Conservation (phyloP, 108 stramenopile genomes). For the Pseudonitzschia multistriata region DNA sequence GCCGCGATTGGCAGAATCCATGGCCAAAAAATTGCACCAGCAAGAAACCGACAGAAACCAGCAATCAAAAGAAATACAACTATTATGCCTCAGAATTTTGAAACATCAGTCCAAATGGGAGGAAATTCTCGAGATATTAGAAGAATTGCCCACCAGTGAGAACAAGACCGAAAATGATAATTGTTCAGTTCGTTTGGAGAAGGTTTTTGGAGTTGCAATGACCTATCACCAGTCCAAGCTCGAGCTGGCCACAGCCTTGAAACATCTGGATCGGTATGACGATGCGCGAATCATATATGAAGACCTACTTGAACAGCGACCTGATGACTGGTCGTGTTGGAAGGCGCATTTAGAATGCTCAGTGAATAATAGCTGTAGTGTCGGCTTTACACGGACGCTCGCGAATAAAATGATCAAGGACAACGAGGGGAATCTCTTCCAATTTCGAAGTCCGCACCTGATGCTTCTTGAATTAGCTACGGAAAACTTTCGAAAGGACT, state of each 20-base stretch:
- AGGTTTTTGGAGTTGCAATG: constrained; percentile 19
- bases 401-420: constrained; percentile 25
- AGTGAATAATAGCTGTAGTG: background rate
- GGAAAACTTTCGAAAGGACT: constrained; percentile 20
- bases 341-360: constrained; percentile 45
- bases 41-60: constrained; percentile 15
- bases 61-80: constrained; percentile 45
- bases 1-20: constrained; percentile 73
- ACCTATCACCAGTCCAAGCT: constrained; percentile 21
- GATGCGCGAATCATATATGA: constrained; percentile 50
- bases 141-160: constrained; percentile 3
- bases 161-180: background rate
- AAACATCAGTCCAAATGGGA: constrained; percentile 57
- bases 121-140: constrained; percentile 52
- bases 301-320: constrained; percentile 42
- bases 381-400: constrained; percentile 19
- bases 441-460: constrained; percentile 57
- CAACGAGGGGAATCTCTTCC: constrained; percentile 18
- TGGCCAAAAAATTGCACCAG: constrained; percentile 45
- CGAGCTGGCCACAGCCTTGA: constrained; percentile 34
- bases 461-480: constrained; percentile 55
- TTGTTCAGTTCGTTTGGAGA: background rate
- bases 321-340: constrained; percentile 83
- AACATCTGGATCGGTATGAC: constrained; percentile 35
- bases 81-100: constrained; percentile 51